Evolutionary conservation across 2,329 filamentous ascomycete species (phyloP).

Genomic region (Karstenula rhodostoma): DNA sequence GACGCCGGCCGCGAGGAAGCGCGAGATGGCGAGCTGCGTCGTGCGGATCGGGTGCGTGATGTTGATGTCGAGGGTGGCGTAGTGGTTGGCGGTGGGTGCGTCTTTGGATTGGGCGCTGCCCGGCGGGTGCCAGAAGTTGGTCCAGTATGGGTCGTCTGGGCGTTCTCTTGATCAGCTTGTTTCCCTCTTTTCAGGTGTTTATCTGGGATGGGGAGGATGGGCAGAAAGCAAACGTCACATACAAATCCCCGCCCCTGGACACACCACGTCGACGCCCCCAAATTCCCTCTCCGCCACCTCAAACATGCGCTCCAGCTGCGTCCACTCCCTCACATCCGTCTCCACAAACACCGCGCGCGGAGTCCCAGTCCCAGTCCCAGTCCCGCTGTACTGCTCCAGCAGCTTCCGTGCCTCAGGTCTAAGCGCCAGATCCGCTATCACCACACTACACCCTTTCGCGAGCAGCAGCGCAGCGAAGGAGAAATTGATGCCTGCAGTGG

Average conservation of each 20-base stretch:
- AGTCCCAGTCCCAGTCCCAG: conserved; percentile 26
- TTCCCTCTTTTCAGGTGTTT: too few relatives aligned
- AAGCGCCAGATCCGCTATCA: conserved; percentile 58
- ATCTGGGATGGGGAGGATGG: not conserved
- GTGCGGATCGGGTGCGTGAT: conserved; percentile 57
- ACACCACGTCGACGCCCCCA: conserved; percentile 55
- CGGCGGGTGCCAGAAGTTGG: conserved; percentile 60
- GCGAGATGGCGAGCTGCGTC: conserved; percentile 57
- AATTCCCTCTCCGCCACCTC: conserved; percentile 38
- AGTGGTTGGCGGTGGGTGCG: conserved; percentile 31
- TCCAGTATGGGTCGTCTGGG: conserved; percentile 53
- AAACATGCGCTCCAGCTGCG: conserved; percentile 46
- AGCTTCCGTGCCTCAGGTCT: conserved; percentile 58
- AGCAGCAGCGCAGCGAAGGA: conserved; percentile 57
- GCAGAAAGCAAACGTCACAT: too few relatives aligned
- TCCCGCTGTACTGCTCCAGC: conserved; percentile 42
- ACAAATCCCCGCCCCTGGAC: conserved; percentile 58
- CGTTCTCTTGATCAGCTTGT: not conserved
- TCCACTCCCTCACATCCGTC: conserved; percentile 54
- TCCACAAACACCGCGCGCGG: conserved; percentile 54
- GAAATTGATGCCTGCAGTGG: conserved; percentile 55
- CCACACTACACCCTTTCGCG: conserved; percentile 55
- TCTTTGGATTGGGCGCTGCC: conserved; percentile 49
- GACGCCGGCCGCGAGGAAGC: conserved; percentile 52
- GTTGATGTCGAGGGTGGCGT: conserved; percentile 55